A percentile compares a stretch with the other conserved stretches of the same genome.
phyloP scores from a whole-genome alignment of 495 filamentous ascomycete genomes.

The Daldinia concentrica region DNA sequence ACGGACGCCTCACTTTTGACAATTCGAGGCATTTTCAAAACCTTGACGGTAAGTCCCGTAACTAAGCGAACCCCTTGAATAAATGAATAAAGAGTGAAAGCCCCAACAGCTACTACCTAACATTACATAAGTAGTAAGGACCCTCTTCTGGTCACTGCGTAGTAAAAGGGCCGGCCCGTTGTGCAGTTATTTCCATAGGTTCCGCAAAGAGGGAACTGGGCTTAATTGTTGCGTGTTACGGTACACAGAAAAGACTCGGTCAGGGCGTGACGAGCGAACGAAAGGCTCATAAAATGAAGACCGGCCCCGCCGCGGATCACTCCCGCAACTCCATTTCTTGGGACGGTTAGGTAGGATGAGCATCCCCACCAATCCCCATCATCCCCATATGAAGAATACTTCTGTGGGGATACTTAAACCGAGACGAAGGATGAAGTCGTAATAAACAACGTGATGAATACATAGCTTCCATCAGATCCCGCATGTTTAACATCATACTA shows the following conservation, averaged over 20 bases:
- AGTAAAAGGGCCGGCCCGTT: slow-evolving; percentile 35
- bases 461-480: slow-evolving; percentile 13
- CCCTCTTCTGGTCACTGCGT: slow-evolving; percentile 11
- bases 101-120: slow-evolving; percentile 15
- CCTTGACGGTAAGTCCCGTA: slow-evolving; percentile 31
- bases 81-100: slow-evolving; percentile 5
- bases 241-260: slow-evolving; percentile 31
- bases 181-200: slow-evolving; percentile 31
- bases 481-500: slow-evolving; percentile 5
- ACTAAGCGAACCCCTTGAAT: slow-evolving; percentile 19
- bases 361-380: slow-evolving; percentile 30
- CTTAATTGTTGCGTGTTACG: slow-evolving; percentile 15
- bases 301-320: slow-evolving; percentile 30
- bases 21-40: slow-evolving; percentile 4
- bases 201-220: slow-evolving; percentile 7
- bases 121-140: background rate
- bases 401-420: slow-evolving; percentile 29
- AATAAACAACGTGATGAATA: slow-evolving; percentile 17
- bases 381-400: slow-evolving; percentile 37
- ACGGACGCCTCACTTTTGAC: slow-evolving; percentile 14
- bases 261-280: slow-evolving; percentile 28
- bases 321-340: slow-evolving; percentile 32
- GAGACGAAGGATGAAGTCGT: slow-evolving; percentile 31
- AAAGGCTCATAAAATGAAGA: slow-evolving; percentile 9
- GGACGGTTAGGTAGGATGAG: slow-evolving; percentile 6